Evolutionary conservation across 2,329 filamentous ascomycete genomes (phyloP).

Genomic region (Chalara sp.): DNA sequence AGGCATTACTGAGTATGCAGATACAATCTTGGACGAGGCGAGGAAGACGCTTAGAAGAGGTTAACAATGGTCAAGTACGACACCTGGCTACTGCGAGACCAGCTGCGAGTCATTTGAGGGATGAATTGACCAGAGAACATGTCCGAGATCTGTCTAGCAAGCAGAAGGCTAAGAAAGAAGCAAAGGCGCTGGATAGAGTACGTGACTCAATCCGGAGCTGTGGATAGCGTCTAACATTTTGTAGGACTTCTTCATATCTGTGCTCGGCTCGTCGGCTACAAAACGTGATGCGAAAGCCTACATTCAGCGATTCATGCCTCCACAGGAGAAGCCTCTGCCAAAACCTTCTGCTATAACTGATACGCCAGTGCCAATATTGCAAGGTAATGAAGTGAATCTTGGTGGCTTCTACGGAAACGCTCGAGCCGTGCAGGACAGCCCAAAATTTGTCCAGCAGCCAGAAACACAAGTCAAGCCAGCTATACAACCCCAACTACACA

Average conservation of each 20-base stretch:
- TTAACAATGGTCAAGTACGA: conserved; percentile 2
- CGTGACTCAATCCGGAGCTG: background rate
- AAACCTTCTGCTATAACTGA: conserved; percentile 2
- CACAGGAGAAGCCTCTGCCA: conserved; percentile 19
- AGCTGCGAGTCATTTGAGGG: conserved; percentile 16
- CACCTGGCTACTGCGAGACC: conserved; percentile 11
- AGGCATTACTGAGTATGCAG: conserved; percentile 9
- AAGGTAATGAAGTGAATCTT: conserved; percentile 47
- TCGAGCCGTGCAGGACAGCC: conserved; percentile 47
- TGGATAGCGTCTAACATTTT: conserved; percentile 2
- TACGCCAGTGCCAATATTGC: conserved; percentile 16
- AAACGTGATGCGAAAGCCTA: conserved; percentile 91
- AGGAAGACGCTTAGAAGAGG: conserved; percentile 4
- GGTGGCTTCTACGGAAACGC: conserved; percentile 53
- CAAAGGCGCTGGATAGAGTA: conserved; percentile 42
- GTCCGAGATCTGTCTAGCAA: conserved; percentile 20
- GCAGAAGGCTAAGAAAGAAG: conserved; percentile 38
- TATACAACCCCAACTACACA: conserved; percentile 45
- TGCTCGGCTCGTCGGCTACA: conserved; percentile 82
- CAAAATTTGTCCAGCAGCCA: conserved; percentile 50
- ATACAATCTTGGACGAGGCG: conserved; percentile 20
- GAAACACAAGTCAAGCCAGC: conserved; percentile 19
- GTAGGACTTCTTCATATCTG: conserved; percentile 80
- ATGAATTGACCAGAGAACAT: conserved; percentile 22
- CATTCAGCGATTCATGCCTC: conserved; percentile 70